Conservation (phyloP, 73 alveolate species). For the Paraurostyla sp. region DNA sequence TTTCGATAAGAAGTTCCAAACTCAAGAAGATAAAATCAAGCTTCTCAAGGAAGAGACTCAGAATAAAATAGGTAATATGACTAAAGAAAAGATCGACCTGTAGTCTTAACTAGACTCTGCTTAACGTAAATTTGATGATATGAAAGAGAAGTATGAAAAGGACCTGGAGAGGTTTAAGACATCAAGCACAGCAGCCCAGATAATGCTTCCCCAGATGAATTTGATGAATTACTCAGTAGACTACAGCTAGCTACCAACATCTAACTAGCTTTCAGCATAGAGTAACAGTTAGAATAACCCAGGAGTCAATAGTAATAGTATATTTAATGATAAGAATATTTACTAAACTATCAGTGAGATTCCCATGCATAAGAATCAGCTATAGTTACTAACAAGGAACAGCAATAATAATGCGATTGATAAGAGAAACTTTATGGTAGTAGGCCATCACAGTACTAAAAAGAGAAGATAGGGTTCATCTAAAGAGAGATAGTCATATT, state of each 20-base stretch:
- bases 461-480: constrained; percentile 37
- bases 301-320: background rate
- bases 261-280: constrained; percentile 18
- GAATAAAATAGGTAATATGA: background rate
- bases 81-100: background rate
- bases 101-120: background rate
- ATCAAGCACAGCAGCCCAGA: background rate
- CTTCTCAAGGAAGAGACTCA: constrained; percentile 6
- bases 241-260: constrained; percentile 6
- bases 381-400: background rate
- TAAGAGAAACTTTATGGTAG: constrained; percentile 16
- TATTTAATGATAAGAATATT: constrained; percentile 31
- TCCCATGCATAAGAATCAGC: constrained; percentile 3
- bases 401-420: constrained; percentile 14
- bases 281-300: background rate
- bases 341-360: constrained; percentile 22
- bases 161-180: constrained; percentile 17
- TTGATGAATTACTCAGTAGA: background rate
- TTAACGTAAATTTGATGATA: background rate
- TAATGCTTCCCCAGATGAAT: background rate
- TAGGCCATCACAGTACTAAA: constrained; percentile 28
- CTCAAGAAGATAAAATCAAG: constrained; percentile 35
- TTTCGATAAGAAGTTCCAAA: background rate
- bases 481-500: constrained; percentile 31
- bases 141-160: background rate